These are phyloP conservation scores for Candida gigantensis DNA, from an alignment of 1,139 yeast genomes.

Conservation along the genomic window DNA sequence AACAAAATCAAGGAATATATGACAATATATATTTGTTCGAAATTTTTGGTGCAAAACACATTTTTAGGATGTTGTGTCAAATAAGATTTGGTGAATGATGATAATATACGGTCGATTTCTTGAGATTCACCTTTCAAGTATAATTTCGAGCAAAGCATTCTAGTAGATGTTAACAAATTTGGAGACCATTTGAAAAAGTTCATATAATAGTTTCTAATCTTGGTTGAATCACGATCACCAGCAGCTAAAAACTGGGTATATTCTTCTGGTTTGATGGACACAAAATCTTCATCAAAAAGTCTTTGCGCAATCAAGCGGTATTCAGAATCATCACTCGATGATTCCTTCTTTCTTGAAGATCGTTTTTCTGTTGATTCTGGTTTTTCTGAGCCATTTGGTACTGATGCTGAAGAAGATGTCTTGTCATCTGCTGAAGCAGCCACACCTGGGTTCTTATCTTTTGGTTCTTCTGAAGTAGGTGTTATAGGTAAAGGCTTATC, in stretches of 20 bases:
- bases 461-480: slow-evolving; percentile 2
- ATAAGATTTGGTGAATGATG: slow-evolving; percentile 69
- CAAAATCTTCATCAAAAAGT: slow-evolving; percentile 20
- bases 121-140: slow-evolving; percentile 84
- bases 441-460: not conserved
- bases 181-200: slow-evolving; percentile 50
- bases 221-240: slow-evolving; percentile 41
- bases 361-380: not conserved
- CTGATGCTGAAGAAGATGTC: not conserved
- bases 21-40: slow-evolving; percentile 69
- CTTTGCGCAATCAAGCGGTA: slow-evolving; percentile 14
- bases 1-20: slow-evolving; percentile 72
- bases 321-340: slow-evolving; percentile 5
- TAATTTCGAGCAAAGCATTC: slow-evolving; percentile 62
- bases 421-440: not conserved
- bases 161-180: slow-evolving; percentile 54
- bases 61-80: slow-evolving; percentile 53
- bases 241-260: slow-evolving; percentile 49
- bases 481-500: slow-evolving; percentile 7
- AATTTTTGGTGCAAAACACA: slow-evolving; percentile 52
- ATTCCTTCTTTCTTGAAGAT: not conserved
- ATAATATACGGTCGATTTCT: slow-evolving; percentile 73
- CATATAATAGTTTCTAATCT: slow-evolving; percentile 48
- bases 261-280: slow-evolving; percentile 48
- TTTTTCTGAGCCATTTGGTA: not conserved